A percentile compares a stretch with the other conserved stretches of the same genome.
Conservation (phyloP, 225 moss, liverwort and hornwort genomes). For the Physcomitrium patens region DNA sequence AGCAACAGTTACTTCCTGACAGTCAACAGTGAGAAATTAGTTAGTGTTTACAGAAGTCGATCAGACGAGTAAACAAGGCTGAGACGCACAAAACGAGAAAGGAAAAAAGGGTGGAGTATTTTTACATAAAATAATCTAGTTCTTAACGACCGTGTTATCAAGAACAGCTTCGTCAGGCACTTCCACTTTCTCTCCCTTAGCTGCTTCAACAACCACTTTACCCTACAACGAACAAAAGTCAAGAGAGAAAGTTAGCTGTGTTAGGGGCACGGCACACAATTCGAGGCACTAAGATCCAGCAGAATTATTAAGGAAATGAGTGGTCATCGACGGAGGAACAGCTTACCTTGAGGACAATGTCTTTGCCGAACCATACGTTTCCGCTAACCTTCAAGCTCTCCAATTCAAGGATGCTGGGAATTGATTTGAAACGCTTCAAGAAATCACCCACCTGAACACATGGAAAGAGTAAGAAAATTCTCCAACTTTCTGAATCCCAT, state of each 20-base stretch:
- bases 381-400: constrained; percentile 56
- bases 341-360: constrained; percentile 53
- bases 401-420: constrained; percentile 61
- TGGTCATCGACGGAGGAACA: neutral
- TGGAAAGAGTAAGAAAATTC: too few species aligned
- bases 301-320: neutral
- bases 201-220: constrained; percentile 55
- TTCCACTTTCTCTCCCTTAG: constrained; percentile 54
- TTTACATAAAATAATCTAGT: neutral
- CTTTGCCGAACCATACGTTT: constrained; percentile 65
- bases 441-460: constrained; percentile 60
- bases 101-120: neutral
- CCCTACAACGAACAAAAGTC: constrained; percentile 35
- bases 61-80: neutral
- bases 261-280: neutral
- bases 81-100: neutral
- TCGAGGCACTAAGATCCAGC: neutral
- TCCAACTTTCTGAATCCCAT: too few species aligned
- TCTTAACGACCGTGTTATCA: constrained; percentile 51
- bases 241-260: neutral
- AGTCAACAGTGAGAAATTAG: neutral
- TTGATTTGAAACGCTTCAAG: constrained; percentile 68
- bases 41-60: neutral
- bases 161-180: constrained; percentile 51
- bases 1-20: neutral